These are phyloP conservation scores for Trichothecium roseum DNA, from an alignment of 2,329 filamentous ascomycete species.

Conservation along the genomic window DNA sequence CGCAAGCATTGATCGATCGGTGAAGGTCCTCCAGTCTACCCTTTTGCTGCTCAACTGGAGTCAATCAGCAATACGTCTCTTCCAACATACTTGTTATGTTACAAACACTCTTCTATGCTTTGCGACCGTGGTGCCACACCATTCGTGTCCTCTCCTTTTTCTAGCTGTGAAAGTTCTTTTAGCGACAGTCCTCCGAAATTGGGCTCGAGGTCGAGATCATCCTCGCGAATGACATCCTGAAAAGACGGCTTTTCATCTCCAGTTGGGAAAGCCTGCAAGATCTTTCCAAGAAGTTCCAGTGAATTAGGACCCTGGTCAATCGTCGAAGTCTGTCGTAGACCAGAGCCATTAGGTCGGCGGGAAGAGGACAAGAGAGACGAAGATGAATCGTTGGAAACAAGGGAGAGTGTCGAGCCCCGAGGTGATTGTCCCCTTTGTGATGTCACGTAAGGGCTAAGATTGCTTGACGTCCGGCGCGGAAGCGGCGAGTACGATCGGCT, in stretches of 20 bases:
- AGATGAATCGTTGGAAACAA: slow-evolving; percentile 68
- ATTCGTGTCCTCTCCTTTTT: slow-evolving; percentile 10
- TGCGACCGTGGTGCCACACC: slow-evolving; percentile 24
- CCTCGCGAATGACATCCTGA: slow-evolving; percentile 24
- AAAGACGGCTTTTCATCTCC: slow-evolving; percentile 3
- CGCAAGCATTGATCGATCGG: slow-evolving; percentile 78
- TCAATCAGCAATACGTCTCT: slow-evolving; percentile 1
- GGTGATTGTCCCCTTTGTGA: slow-evolving; percentile 58
- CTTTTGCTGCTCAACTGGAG: slow-evolving; percentile 66
- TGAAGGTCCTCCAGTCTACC: slow-evolving; percentile 85
- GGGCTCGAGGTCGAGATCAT: slow-evolving; percentile 54
- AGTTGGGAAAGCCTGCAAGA: slow-evolving; percentile 24
- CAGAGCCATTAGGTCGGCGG: slow-evolving; percentile 56
- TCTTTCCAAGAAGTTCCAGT: slow-evolving; percentile 51
- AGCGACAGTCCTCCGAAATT: slow-evolving; percentile 74
- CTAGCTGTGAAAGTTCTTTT: slow-evolving; percentile 51
- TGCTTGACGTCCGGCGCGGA: slow-evolving; percentile 55
- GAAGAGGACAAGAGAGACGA: slow-evolving; percentile 60
- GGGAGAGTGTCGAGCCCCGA: slow-evolving; percentile 67
- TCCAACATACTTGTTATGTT: background rate
- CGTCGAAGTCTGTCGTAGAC: slow-evolving; percentile 48
- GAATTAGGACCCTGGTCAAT: slow-evolving; percentile 54
- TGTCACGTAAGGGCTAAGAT: slow-evolving; percentile 57
- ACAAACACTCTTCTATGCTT: slow-evolving; percentile 62
- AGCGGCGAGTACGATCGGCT: slow-evolving; percentile 64